Percentiles rank a stretch among this genome's conserved stretches.
Evolutionary conservation across 2,329 filamentous ascomycete species (phyloP).

Genomic region (Cadophora sp.): DNA sequence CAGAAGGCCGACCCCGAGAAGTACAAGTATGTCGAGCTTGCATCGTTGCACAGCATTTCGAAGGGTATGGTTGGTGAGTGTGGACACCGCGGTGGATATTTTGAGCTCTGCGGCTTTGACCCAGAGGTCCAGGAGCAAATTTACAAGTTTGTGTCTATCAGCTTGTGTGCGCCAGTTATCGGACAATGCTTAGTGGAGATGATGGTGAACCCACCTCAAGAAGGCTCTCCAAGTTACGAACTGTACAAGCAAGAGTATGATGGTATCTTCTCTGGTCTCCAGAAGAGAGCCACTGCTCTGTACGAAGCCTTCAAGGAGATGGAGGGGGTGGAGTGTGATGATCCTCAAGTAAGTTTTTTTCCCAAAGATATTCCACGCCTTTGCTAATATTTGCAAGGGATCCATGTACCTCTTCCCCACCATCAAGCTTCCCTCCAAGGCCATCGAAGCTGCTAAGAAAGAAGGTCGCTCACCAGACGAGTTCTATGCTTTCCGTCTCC

Average conservation of each 20-base stretch:
- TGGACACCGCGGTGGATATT: conserved; percentile 96
- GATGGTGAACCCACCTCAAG: conserved; percentile 93
- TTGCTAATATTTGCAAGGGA: conserved; percentile 60
- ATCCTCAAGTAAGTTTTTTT: conserved; percentile 65
- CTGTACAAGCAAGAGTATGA: conserved; percentile 88
- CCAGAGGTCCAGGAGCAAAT: conserved; percentile 86
- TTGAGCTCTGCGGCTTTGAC: conserved; percentile 92
- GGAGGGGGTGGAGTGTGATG: conserved; percentile 92
- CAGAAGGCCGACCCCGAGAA: conserved; percentile 76
- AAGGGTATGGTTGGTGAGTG: conserved; percentile 99
- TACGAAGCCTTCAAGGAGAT: conserved; percentile 91
- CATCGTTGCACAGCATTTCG: conserved; percentile 89
- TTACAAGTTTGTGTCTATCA: conserved; percentile 99
- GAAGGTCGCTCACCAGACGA: conserved; percentile 83
- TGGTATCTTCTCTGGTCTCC: conserved; percentile 79
- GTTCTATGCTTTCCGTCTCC: conserved; percentile 89
- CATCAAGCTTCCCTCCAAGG: conserved; percentile 80
- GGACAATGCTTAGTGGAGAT: conserved; percentile 96
- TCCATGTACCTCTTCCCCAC: conserved; percentile 99
- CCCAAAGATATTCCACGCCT: neutral
- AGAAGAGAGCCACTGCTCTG: conserved; percentile 80
- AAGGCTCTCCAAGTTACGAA: conserved; percentile 82
- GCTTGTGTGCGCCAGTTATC: conserved; percentile 92
- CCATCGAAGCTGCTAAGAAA: conserved; percentile 74
- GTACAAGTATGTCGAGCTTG: conserved; percentile 87